phyloP scores from a whole-genome alignment of 78 protist genomes.

The Corallochytrium limacisporum region DNA sequence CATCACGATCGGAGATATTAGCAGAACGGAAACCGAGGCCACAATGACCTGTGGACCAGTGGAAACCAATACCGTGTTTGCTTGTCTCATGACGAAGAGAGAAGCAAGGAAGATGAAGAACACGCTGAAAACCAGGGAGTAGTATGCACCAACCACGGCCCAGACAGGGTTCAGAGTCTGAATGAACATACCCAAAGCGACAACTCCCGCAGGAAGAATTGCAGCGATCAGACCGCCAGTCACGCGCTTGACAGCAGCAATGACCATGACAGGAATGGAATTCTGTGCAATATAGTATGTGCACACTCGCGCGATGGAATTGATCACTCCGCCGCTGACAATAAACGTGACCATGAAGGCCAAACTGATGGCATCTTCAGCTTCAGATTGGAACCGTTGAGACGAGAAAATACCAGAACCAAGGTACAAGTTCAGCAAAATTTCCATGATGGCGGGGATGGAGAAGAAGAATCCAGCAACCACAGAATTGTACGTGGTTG shows the following conservation, averaged over 20 bases:
- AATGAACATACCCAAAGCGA: too few relatives aligned
- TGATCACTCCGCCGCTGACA: not conserved
- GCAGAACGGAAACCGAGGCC: too few relatives aligned
- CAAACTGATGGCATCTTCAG: slow-evolving; percentile 11
- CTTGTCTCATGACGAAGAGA: too few relatives aligned
- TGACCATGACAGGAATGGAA: slow-evolving; percentile 2
- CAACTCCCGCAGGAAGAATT: too few relatives aligned
- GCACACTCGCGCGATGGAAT: slow-evolving; percentile 10
- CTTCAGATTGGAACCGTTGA: not conserved
- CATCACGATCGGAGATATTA: too few relatives aligned
- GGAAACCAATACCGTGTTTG: too few relatives aligned
- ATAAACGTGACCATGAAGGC: not conserved
- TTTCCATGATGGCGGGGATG: slow-evolving; percentile 16
- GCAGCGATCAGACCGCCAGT: too few relatives aligned
- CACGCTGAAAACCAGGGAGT: slow-evolving; percentile 3
- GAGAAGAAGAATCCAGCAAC: slow-evolving; percentile 24
- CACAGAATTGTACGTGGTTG: too few relatives aligned
- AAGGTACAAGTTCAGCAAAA: slow-evolving; percentile 1
- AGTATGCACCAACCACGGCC: not conserved
- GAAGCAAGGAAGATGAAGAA: slow-evolving; percentile 2
- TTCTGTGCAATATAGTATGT: slow-evolving; percentile 3
- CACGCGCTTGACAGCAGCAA: not conserved
- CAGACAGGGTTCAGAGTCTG: too few relatives aligned
- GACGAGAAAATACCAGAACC: slow-evolving; percentile 10
- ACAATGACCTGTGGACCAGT: too few relatives aligned